Evolutionary conservation across 1,139 yeast species (phyloP).

Genomic region (Debaryomyces fabryi): DNA sequence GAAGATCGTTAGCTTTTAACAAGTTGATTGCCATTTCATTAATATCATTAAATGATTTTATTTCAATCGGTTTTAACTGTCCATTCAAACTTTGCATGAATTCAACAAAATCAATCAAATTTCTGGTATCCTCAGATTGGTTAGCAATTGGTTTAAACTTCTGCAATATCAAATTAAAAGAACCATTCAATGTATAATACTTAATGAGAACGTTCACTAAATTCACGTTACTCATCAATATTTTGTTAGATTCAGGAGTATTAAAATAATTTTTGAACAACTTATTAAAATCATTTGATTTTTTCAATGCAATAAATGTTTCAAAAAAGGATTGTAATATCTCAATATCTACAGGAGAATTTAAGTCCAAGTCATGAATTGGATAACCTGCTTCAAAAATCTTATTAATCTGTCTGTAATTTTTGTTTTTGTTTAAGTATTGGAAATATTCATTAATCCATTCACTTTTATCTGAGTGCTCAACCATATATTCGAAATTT

Average conservation of each 20-base stretch:
- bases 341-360: conserved; percentile 11
- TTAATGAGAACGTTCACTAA: conserved; percentile 25
- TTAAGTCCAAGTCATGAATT: conserved; percentile 10
- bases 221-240: conserved; percentile 17
- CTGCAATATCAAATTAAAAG: conserved; percentile 18
- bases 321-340: conserved; percentile 16
- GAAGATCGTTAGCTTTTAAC: conserved; percentile 12
- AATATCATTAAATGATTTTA: neutral
- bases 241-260: conserved; percentile 11
- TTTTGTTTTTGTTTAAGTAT: conserved; percentile 17
- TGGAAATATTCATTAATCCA: conserved; percentile 26
- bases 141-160: conserved; percentile 19
- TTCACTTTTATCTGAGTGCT: conserved; percentile 12
- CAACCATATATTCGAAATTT: conserved; percentile 16
- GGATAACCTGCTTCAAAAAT: conserved; percentile 15
- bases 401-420: conserved; percentile 12
- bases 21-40: conserved; percentile 12
- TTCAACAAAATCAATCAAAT: conserved; percentile 23
- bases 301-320: conserved; percentile 18
- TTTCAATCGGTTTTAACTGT: neutral
- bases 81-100: conserved; percentile 22
- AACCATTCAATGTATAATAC: conserved; percentile 25
- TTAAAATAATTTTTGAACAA: conserved; percentile 18
- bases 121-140: conserved; percentile 19
- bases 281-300: conserved; percentile 19